A percentile compares a stretch with the other conserved stretches of the same genome.
These are phyloP conservation scores for Tillandsia fasciculata DNA, from an alignment of 176 grass and related monocot genomes.

Conservation along the genomic window DNA sequence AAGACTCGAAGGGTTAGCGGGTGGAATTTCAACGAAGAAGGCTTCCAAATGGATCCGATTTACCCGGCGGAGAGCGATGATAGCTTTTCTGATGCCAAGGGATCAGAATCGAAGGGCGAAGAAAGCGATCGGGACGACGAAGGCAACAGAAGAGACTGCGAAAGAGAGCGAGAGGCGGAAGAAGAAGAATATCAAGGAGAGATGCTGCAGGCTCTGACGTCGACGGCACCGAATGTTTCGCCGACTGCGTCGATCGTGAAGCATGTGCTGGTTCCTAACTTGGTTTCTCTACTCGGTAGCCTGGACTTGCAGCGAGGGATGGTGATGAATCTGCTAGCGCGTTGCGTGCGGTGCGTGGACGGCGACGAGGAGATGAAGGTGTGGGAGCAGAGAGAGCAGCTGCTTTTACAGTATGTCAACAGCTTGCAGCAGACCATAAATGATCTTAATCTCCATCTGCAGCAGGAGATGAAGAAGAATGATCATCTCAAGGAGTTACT, in stretches of 20 bases:
- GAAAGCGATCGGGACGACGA: neutral
- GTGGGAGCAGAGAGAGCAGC: constrained; percentile 32
- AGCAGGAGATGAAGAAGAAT: constrained; percentile 46
- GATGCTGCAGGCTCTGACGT: neutral
- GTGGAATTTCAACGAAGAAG: constrained; percentile 76
- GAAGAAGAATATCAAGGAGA: constrained; percentile 13
- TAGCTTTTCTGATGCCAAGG: no score
- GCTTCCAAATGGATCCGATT: constrained; percentile 34
- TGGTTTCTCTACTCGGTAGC: constrained; percentile 58
- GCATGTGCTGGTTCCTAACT: constrained; percentile 35
- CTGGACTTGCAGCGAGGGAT: constrained; percentile 59
- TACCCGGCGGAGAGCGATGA: constrained; percentile 1
- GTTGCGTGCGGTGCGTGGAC: constrained; percentile 11
- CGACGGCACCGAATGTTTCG: neutral
- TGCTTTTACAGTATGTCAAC: constrained; percentile 41
- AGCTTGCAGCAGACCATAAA: constrained; percentile 45
- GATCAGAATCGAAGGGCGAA: neutral
- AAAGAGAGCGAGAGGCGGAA: neutral
- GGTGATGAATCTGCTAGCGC: constrained; percentile 42
- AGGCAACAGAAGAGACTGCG: neutral
- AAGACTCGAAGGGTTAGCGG: constrained; percentile 64
- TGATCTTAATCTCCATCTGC: constrained; percentile 40
- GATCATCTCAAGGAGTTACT: constrained; percentile 36
- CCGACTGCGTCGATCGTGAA: constrained; percentile 6
- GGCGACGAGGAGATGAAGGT: neutral